Base-by-base conservation (phyloP, 768 basidiomycete genomes). In the Kwoniella bestiolae region DNA sequence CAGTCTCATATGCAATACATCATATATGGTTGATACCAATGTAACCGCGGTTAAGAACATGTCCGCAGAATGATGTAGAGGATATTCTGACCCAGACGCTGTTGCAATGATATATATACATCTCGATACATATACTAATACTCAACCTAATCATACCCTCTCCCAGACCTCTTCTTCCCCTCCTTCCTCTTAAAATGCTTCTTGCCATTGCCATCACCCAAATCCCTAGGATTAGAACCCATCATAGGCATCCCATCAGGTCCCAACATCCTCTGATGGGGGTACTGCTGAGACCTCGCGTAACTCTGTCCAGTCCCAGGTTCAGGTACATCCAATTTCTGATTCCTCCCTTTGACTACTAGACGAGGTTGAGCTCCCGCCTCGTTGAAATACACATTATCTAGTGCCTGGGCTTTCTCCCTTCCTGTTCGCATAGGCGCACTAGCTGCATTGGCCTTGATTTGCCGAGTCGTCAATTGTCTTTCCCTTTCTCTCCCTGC, bases 91-190 rank as follows among this genome's bases (percentile, higher is more conserved):
- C n/a, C n/a, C n/a, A n/a, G n/a, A n/a, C n/a, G n/a, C n/a, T n/a
- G n/a, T n/a, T n/a, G n/a, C n/a, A n/a, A 53, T 53, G 31, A 34
- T 53, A 56, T 38, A 44, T 41, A 41, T 16, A 41, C 38, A 41
- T 41, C 38, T 41, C 38, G 38, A 14, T 18, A 16, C 18, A 41
- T 11, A 41, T 29, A 23, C 14, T 41, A 9, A 3, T 44, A 57
- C 63, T 29, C 51, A 41, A 16, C 55, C 57, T 68, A 77, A 79
- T 96, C 95, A 73, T 97, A 98, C 25, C 95, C 95, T 75, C 87
- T 90, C 14, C 95, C 95, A 76, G 92, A 93, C 67, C 95, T 84
- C 81, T 94, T 90, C 83, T 98, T 98, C 52, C 86, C 86, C 52
- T 83, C 90, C 89, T 82, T 85, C 82, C 89, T 90, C 82, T 92